phyloP scores from a whole-genome alignment of 768 basidiomycete species.

The Infundibulicybe gibba region DNA sequence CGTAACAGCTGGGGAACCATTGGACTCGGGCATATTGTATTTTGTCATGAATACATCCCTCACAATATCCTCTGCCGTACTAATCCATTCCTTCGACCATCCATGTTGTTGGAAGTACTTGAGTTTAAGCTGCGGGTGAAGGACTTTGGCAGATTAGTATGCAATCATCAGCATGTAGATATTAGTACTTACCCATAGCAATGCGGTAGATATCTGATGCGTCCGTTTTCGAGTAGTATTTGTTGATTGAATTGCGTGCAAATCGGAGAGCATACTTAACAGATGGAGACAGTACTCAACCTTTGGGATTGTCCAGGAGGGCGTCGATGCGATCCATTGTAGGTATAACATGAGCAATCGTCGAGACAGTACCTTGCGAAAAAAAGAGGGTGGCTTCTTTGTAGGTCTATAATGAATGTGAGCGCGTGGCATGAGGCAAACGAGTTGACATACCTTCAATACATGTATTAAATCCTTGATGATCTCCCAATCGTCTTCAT shows the following conservation, averaged over 20 bases:
- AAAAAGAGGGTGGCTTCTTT: slow-evolving; percentile 26
- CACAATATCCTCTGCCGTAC: slow-evolving; percentile 16
- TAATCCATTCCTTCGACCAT: slow-evolving; percentile 27
- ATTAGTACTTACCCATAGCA: slow-evolving; percentile 18
- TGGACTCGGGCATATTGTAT: background rate
- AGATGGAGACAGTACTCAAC: background rate
- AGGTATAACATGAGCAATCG: slow-evolving; percentile 25
- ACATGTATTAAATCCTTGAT: slow-evolving; percentile 15
- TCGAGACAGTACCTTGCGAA: slow-evolving; percentile 14
- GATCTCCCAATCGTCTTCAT: slow-evolving; percentile 19
- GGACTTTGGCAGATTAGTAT: slow-evolving; percentile 16
- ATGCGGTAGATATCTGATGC: slow-evolving; percentile 17
- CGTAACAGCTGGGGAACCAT: too few species aligned
- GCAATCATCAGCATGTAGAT: background rate
- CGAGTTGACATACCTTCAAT: slow-evolving; percentile 15
- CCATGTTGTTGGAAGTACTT: slow-evolving; percentile 22
- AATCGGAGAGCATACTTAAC: slow-evolving; percentile 13
- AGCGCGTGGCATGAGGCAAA: background rate
- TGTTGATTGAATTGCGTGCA: slow-evolving; percentile 20
- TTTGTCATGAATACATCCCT: slow-evolving; percentile 13
- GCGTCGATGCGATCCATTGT: slow-evolving; percentile 28
- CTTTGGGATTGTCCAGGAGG: slow-evolving; percentile 3
- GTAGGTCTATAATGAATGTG: slow-evolving; percentile 13
- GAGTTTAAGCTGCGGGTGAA: slow-evolving; percentile 31
- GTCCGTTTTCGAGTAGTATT: slow-evolving; percentile 20